Base-by-base conservation (phyloP, 2,329 filamentous ascomycete genomes). In the Monilinia fructigena region DNA sequence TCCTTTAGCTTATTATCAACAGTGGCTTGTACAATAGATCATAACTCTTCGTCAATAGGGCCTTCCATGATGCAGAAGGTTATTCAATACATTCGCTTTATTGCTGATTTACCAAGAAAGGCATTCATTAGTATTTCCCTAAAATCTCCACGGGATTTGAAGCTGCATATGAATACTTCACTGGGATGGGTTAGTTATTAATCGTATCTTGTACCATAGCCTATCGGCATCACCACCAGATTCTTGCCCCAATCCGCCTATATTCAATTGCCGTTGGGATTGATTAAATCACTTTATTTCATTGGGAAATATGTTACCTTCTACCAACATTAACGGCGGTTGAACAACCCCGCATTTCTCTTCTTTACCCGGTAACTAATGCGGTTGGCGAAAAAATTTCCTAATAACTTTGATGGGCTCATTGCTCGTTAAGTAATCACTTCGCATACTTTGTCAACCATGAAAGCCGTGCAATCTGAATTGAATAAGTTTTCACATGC, bases 381-480 rank as follows among this genome's bases (percentile, higher is more conserved):
- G n/a, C 4, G 16, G 55, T 38, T 61, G 20, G n/a, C 20, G 14
- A 26, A 6, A 6, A 20, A 18, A 45, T 23, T 12, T 28, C 1
- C 1, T 23, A 23, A 47, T 12, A 48, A 35, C 6, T n/a, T n/a
- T 48, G 38, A 56, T 45, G 26, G 42, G 56, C 3, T 48, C 56
- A 35, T 59, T 23, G 12, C 42, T 35, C 7, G 52, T 12, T 28
- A 48, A 23, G 40, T 63, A 63, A 63, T 63, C 61, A 55, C 26
- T 31, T 35, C 4, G 38, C 61, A 55, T 63, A 47, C 2, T 5
- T 23, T 35, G 40, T 55, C 40, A 6, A 56, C 20, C 35, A 35
- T 48, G 20, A 23, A 35, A 10, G 7, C 31, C 35, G 28, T 35
- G 20, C 2, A 35, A 26, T 31, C 47, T 8, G 6, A 54, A 45